Percentiles rank a stretch among this genome's conserved stretches.
These are phyloP conservation scores for Ophiocordyceps polyrhachis-furcata DNA, from an alignment of 2,329 filamentous ascomycete species.

Conservation along the genomic window DNA sequence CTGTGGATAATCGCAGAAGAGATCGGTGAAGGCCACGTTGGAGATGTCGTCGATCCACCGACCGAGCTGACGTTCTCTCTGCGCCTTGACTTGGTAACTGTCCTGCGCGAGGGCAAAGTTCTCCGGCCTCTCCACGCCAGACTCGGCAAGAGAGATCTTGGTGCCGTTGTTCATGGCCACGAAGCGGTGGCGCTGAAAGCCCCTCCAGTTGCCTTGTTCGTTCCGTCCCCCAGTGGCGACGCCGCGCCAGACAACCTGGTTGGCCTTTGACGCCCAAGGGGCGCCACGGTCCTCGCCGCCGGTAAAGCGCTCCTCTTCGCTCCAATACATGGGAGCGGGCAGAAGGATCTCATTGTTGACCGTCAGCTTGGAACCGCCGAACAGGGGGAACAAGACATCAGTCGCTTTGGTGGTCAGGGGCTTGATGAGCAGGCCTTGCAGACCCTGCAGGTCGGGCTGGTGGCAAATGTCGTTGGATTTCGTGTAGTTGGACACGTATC, in stretches of 20 bases:
- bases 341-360: conserved; percentile 47
- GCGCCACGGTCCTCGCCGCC: conserved; percentile 36
- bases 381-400: conserved; percentile 37
- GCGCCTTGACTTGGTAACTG: conserved; percentile 23
- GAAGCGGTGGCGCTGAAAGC: conserved; percentile 52
- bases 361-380: conserved; percentile 42
- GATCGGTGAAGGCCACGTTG: conserved; percentile 23
- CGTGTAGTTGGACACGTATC: conserved; percentile 39
- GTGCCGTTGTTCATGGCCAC: conserved; percentile 51
- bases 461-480: conserved; percentile 38
- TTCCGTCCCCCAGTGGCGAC: conserved; percentile 41
- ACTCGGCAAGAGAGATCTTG: conserved; percentile 30
- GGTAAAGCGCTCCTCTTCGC: conserved; percentile 36
- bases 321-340: conserved; percentile 46
- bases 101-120: conserved; percentile 26
- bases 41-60: conserved; percentile 20
- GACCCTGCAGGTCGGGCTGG: conserved; percentile 29
- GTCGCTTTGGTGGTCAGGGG: conserved; percentile 31
- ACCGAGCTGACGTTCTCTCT: conserved; percentile 16
- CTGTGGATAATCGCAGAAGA: conserved; percentile 12
- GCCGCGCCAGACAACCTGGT: conserved; percentile 43
- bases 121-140: conserved; percentile 16
- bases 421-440: conserved; percentile 39
- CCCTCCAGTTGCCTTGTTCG: conserved; percentile 37
- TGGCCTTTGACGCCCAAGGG: conserved; percentile 37